These are phyloP conservation scores for Epichloe coenophiala DNA, from an alignment of 2,329 filamentous ascomycete genomes.

Conservation along the genomic window DNA sequence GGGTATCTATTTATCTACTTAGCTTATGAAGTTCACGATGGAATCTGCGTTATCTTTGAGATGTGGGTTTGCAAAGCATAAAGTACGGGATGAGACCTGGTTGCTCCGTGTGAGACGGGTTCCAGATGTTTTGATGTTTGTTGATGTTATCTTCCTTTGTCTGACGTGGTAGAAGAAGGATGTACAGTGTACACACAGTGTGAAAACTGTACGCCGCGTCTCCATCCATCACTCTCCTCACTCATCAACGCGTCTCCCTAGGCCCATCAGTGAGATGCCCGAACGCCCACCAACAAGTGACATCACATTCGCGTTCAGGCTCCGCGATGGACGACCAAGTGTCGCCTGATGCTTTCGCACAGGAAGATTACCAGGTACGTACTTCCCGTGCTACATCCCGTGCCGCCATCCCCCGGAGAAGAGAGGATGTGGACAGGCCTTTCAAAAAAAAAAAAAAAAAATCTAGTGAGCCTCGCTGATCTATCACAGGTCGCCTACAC, in stretches of 20 bases:
- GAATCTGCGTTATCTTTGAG: neutral
- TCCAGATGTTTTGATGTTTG: no score
- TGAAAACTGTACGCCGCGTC: neutral
- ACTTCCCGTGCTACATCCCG: no score
- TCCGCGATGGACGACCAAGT: conserved; percentile 13
- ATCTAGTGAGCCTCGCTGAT: no score
- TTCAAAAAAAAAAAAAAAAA: no score
- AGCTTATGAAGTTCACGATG: conserved; percentile 7
- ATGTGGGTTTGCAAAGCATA: neutral
- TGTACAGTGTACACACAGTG: neutral
- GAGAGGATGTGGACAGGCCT: no score
- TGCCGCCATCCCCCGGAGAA: neutral
- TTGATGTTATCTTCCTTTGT: no score
- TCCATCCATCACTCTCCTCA: neutral
- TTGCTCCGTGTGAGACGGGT: no score
- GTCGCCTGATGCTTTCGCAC: conserved; percentile 14
- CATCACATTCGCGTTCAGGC: neutral
- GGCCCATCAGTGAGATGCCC: no score
- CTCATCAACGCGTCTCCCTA: conserved; percentile 2
- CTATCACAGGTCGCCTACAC: conserved; percentile 7
- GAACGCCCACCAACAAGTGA: neutral
- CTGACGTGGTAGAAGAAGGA: neutral
- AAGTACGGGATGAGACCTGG: neutral
- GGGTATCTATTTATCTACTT: neutral
- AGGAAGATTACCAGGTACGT: conserved; percentile 32